Evolutionary conservation across 2,329 filamentous ascomycete genomes (phyloP).

Genomic region (Fusarium pseudograminearum): DNA sequence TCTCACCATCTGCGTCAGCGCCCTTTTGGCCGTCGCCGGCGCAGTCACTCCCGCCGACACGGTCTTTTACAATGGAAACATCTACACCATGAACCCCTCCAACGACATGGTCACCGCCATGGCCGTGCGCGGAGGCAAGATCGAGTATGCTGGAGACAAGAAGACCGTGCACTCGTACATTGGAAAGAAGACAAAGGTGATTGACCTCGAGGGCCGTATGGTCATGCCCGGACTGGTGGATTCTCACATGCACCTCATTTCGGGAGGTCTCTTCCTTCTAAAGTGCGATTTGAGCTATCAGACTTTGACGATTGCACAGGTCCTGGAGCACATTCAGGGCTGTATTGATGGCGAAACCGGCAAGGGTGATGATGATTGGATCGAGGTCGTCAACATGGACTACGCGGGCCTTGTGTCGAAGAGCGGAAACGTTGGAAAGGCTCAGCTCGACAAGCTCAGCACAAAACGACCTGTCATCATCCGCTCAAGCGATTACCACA

Average conservation of each 20-base stretch:
- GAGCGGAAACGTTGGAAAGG: constrained; percentile 40
- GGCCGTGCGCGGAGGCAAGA: constrained; percentile 39
- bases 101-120: constrained; percentile 35
- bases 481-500: constrained; percentile 46
- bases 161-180: constrained; percentile 38
- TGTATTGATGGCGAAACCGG: constrained; percentile 42
- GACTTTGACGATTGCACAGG: constrained; percentile 30
- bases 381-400: constrained; percentile 47
- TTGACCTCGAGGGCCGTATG: constrained; percentile 48
- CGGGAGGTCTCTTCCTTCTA: constrained; percentile 42
- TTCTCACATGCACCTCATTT: constrained; percentile 47
- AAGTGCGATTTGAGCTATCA: constrained; percentile 49
- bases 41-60: constrained; percentile 25
- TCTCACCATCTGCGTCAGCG: constrained; percentile 28
- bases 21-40: constrained; percentile 21
- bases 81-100: constrained; percentile 42
- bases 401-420: constrained; percentile 39
- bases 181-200: constrained; percentile 42
- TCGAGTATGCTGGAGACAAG: constrained; percentile 40
- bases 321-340: constrained; percentile 41
- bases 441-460: constrained; percentile 37
- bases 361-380: constrained; percentile 43
- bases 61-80: constrained; percentile 47
- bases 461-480: constrained; percentile 43
- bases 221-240: constrained; percentile 49